A percentile compares a stretch with the other conserved stretches of the same genome.
These are phyloP conservation scores for Cystoisospora suis DNA, from an alignment of 169 alveolate genomes.

Conservation along the genomic window DNA sequence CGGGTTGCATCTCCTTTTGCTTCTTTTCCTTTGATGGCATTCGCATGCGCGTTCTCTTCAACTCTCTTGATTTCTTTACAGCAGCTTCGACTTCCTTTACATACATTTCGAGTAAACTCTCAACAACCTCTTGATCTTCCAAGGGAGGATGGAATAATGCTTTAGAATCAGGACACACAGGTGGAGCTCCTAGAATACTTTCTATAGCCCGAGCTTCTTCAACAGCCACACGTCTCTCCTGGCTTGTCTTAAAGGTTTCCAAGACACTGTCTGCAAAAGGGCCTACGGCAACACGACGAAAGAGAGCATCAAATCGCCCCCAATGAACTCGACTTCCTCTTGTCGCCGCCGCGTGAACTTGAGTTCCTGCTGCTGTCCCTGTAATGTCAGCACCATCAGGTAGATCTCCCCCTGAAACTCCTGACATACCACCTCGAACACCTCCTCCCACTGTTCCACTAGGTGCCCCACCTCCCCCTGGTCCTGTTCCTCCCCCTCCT, in stretches of 20 bases:
- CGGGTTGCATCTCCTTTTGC: not conserved
- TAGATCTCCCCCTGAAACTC: conserved; percentile 41
- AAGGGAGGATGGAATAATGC: conserved; percentile 27
- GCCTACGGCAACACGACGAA: conserved; percentile 60
- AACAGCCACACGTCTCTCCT: conserved; percentile 46
- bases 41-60: not conserved
- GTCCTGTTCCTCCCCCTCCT: not conserved
- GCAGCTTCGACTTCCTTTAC: conserved; percentile 26
- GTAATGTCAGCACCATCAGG: conserved; percentile 5
- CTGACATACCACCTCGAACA: not conserved
- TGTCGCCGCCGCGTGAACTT: conserved; percentile 57
- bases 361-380: conserved; percentile 49
- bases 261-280: conserved; percentile 57
- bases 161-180: conserved; percentile 20
- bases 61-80: not conserved
- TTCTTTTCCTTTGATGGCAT: not conserved
- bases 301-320: conserved; percentile 53
- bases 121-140: conserved; percentile 45
- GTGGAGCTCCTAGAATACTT: conserved; percentile 18
- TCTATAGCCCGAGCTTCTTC: conserved; percentile 62
- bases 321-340: conserved; percentile 66
- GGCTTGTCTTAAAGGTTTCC: not conserved
- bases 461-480: not conserved
- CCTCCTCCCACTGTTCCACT: not conserved
- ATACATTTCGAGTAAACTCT: conserved; percentile 51